A percentile compares a stretch with the other conserved stretches of the same genome.
phyloP scores from a whole-genome alignment of 2,329 filamentous ascomycete species.

The Microdochium nivale region DNA sequence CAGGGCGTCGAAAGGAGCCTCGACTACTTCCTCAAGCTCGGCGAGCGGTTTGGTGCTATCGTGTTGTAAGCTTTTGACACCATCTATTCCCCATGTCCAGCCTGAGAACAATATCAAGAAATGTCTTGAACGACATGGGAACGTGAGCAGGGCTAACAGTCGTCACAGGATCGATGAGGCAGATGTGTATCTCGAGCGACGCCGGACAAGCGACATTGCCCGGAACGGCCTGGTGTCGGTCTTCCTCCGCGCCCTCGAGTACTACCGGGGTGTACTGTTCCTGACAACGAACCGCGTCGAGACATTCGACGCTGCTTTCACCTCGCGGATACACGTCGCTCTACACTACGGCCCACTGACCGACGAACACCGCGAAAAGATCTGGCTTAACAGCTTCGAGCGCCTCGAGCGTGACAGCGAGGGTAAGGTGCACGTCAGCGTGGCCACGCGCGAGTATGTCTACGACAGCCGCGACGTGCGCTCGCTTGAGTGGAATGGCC shows the following conservation, averaged over 20 bases:
- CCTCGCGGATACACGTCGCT: slow-evolving; percentile 39
- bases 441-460: slow-evolving; percentile 29
- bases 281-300: slow-evolving; percentile 41
- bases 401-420: slow-evolving; percentile 30
- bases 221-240: slow-evolving; percentile 39
- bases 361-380: slow-evolving; percentile 31
- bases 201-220: slow-evolving; percentile 30
- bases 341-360: slow-evolving; percentile 34
- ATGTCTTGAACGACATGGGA: too few relatives aligned
- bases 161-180: slow-evolving; percentile 40
- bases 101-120: too few relatives aligned
- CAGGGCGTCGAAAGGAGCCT: slow-evolving; percentile 31
- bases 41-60: slow-evolving; percentile 39
- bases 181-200: slow-evolving; percentile 50
- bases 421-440: slow-evolving; percentile 25
- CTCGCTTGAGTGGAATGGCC: slow-evolving; percentile 21
- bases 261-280: slow-evolving; percentile 41
- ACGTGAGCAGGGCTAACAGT: too few relatives aligned
- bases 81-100: too few relatives aligned
- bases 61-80: slow-evolving; percentile 34
- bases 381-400: slow-evolving; percentile 38
- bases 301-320: slow-evolving; percentile 38
- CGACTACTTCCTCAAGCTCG: slow-evolving; percentile 38
- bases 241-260: slow-evolving; percentile 42
- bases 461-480: slow-evolving; percentile 19